These are phyloP conservation scores for Nannochloropsis oceanica DNA, from an alignment of 108 stramenopile genomes.

Conservation along the genomic window DNA sequence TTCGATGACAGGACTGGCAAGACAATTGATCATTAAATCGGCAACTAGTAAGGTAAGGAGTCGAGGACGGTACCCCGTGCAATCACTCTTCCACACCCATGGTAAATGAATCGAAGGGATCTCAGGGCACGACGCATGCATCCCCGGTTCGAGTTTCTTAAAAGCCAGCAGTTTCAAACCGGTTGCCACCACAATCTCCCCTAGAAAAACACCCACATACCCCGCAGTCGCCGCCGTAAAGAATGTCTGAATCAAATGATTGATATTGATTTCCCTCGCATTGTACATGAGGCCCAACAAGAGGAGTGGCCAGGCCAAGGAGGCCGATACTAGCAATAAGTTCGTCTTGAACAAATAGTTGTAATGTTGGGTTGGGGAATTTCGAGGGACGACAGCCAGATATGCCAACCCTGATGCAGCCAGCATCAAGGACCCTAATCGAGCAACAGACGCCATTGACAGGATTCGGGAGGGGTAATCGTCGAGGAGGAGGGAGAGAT, in stretches of 20 bases:
- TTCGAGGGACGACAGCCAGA: background rate
- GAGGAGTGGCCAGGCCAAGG: background rate
- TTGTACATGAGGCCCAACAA: background rate
- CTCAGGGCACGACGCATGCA: background rate
- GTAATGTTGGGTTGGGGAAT: background rate
- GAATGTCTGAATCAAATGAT: background rate
- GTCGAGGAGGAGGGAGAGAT: background rate
- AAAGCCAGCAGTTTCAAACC: background rate
- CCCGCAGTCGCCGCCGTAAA: background rate
- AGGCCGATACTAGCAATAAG: background rate
- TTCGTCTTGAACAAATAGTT: background rate
- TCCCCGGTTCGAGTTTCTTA: background rate
- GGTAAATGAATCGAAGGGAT: background rate
- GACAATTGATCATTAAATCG: constrained; percentile 56
- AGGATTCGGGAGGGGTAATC: background rate
- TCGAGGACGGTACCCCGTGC: background rate
- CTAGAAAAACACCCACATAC: background rate
- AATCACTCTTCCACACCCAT: background rate
- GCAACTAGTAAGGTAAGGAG: constrained; percentile 48
- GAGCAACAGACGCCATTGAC: background rate
- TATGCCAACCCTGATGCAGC: background rate
- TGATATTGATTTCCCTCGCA: background rate
- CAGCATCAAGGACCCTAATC: background rate
- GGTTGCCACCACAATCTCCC: background rate
- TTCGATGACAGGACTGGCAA: constrained; percentile 65